These are phyloP conservation scores for Backusella tuberculispora DNA, from an alignment of 192 early-diverging fungal species.

Conservation along the genomic window DNA sequence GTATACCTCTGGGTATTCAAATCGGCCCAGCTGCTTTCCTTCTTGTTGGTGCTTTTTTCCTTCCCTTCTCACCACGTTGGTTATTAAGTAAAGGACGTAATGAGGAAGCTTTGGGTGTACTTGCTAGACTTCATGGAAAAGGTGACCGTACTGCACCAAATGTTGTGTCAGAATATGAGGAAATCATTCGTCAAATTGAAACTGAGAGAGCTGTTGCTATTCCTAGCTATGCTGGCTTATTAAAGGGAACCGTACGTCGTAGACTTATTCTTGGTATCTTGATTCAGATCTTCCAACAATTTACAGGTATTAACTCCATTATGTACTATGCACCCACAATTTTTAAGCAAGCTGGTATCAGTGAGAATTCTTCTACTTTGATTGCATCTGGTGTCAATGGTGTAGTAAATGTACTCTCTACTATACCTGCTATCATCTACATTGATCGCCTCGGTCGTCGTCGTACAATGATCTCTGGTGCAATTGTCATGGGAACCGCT, in stretches of 20 bases:
- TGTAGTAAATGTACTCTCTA: slow-evolving; percentile 78
- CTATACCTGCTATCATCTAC: slow-evolving; percentile 81
- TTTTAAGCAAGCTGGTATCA: slow-evolving; percentile 44
- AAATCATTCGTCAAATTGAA: slow-evolving; percentile 67
- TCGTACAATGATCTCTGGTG: slow-evolving; percentile 74
- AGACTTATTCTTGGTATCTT: slow-evolving; percentile 68
- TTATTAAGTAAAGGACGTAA: slow-evolving; percentile 64
- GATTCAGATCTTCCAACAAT: slow-evolving; percentile 81
- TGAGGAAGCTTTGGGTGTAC: slow-evolving; percentile 71
- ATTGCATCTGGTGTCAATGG: slow-evolving; percentile 45
- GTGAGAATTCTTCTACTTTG: slow-evolving; percentile 25
- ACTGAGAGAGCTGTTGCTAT: slow-evolving; percentile 65
- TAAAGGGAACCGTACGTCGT: slow-evolving; percentile 47
- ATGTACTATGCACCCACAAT: slow-evolving; percentile 66
- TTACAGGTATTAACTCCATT: slow-evolving; percentile 85
- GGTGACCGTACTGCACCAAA: slow-evolving; percentile 57
- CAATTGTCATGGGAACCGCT: slow-evolving; percentile 59
- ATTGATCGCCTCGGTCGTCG: slow-evolving; percentile 83
- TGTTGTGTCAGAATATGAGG: slow-evolving; percentile 69
- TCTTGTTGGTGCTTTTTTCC: slow-evolving; percentile 65
- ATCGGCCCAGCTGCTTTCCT: slow-evolving; percentile 75
- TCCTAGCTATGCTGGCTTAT: slow-evolving; percentile 61
- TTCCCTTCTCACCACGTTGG: slow-evolving; percentile 91
- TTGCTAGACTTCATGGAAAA: slow-evolving; percentile 68
- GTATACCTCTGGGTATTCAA: slow-evolving; percentile 85